A percentile compares a stretch with the other conserved stretches of the same genome.
Conservation (phyloP, 2,329 filamentous ascomycete genomes). For the Fusarium algeriense region DNA sequence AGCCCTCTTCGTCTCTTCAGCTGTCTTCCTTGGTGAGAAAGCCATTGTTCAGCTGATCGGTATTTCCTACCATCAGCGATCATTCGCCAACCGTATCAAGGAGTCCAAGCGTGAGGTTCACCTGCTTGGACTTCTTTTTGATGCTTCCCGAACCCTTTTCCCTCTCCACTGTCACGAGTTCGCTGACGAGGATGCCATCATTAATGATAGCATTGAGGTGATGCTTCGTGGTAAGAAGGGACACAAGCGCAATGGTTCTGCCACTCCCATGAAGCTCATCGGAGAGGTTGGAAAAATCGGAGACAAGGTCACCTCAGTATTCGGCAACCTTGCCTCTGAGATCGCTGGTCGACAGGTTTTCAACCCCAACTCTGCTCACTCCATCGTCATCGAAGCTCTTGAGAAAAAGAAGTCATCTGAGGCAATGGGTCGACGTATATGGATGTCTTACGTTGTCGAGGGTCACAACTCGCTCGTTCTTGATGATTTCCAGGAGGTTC, state of each 20-base stretch:
- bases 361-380: conserved; percentile 90
- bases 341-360: conserved; percentile 97
- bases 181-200: conserved; percentile 89
- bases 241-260: conserved; percentile 67
- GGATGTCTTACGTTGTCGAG: conserved; percentile 98
- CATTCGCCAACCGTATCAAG: conserved; percentile 85
- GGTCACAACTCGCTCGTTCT: conserved; percentile 81
- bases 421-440: conserved; percentile 92
- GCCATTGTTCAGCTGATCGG: conserved; percentile 84
- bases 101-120: conserved; percentile 89
- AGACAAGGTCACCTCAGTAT: conserved; percentile 92
- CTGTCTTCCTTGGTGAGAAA: conserved; percentile 82
- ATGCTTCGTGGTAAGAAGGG: conserved; percentile 69
- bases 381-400: conserved; percentile 87
- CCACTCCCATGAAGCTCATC: conserved; percentile 83
- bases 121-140: conserved; percentile 86
- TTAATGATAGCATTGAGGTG: conserved; percentile 85
- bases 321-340: conserved; percentile 93
- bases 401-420: conserved; percentile 88
- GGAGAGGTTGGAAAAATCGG: conserved; percentile 83
- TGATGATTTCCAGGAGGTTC: conserved; percentile 89
- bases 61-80: conserved; percentile 86
- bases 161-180: conserved; percentile 95
- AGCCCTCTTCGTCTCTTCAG: conserved; percentile 74
- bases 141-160: conserved; percentile 88